Percentiles rank a stretch among this genome's conserved stretches.
phyloP scores from a whole-genome alignment of 306 rosid species.

The Castanea crenata region DNA sequence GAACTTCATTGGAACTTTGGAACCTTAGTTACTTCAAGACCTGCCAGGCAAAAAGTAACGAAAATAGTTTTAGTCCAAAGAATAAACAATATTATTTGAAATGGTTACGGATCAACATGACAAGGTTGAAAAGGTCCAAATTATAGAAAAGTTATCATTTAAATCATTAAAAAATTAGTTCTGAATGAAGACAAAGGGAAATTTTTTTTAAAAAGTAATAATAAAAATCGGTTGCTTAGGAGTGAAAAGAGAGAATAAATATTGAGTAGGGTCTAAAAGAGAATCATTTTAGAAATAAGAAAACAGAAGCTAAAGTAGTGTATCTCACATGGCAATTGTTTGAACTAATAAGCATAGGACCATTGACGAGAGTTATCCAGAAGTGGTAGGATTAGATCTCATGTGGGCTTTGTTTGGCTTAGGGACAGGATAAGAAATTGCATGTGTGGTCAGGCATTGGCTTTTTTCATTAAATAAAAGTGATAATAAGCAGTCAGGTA shows the following conservation, averaged over 20 bases:
- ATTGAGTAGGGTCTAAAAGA: conserved; percentile 4
- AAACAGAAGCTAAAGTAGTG: neutral
- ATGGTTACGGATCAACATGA: neutral
- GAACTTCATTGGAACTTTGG: conserved; percentile 19
- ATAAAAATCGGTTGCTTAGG: neutral
- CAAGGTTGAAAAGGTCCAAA: neutral
- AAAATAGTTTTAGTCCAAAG: neutral
- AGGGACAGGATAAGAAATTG: conserved; percentile 40
- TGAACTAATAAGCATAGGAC: conserved; percentile 24
- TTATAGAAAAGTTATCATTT: neutral
- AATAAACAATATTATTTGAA: neutral
- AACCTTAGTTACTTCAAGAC: conserved; percentile 36
- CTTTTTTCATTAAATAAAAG: conserved; percentile 29
- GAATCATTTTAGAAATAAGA: neutral
- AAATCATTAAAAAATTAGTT: conserved; percentile 8
- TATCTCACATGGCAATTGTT: conserved; percentile 25
- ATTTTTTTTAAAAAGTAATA: too few relatives aligned
- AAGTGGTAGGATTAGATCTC: conserved; percentile 31
- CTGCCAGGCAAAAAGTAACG: conserved; percentile 23
- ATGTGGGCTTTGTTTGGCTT: conserved; percentile 23
- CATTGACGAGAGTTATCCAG: conserved; percentile 31
- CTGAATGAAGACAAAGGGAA: conserved; percentile 2
- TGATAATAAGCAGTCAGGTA: conserved; percentile 23
- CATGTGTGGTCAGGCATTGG: conserved; percentile 28
- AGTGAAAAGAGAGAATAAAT: neutral